These are phyloP conservation scores for Eleusine coracana DNA, from an alignment of 176 grass and related monocot species.

Conservation along the genomic window DNA sequence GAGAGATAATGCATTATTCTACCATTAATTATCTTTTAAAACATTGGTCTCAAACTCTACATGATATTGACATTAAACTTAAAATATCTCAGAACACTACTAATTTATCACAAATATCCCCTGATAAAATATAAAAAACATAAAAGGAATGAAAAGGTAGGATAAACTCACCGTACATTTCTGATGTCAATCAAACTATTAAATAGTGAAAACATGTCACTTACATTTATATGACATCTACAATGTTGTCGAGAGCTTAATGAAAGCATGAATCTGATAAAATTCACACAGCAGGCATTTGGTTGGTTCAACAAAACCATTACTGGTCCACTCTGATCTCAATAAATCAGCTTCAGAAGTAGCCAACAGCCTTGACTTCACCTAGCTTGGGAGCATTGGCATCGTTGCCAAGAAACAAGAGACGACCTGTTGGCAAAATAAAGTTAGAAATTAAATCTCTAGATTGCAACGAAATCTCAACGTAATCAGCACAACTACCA, in stretches of 20 bases:
- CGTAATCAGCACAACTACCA: background rate
- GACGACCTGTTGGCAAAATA: conserved; percentile 45
- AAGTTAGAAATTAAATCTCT: background rate
- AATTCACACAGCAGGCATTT: background rate
- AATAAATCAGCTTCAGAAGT: conserved; percentile 52
- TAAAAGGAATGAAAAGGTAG: background rate
- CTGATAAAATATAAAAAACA: background rate
- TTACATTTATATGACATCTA: conserved; percentile 24
- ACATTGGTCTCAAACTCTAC: background rate
- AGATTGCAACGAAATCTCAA: background rate
- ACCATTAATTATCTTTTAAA: background rate
- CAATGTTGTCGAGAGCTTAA: conserved; percentile 23
- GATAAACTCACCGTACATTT: background rate
- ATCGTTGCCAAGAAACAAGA: conserved; percentile 65
- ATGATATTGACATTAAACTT: background rate
- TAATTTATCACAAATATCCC: background rate
- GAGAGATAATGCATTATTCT: no score
- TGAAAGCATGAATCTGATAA: background rate
- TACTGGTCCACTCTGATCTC: conserved; percentile 19
- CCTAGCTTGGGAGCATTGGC: conserved; percentile 45
- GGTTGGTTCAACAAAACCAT: background rate
- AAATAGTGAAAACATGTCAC: background rate
- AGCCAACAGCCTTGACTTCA: conserved; percentile 55
- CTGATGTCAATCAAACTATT: conserved; percentile 11
- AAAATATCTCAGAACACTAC: background rate